A percentile compares a stretch with the other conserved stretches of the same genome.
Evolutionary conservation across 768 basidiomycete genomes (phyloP).

Genomic region (Clavaria fumosa): DNA sequence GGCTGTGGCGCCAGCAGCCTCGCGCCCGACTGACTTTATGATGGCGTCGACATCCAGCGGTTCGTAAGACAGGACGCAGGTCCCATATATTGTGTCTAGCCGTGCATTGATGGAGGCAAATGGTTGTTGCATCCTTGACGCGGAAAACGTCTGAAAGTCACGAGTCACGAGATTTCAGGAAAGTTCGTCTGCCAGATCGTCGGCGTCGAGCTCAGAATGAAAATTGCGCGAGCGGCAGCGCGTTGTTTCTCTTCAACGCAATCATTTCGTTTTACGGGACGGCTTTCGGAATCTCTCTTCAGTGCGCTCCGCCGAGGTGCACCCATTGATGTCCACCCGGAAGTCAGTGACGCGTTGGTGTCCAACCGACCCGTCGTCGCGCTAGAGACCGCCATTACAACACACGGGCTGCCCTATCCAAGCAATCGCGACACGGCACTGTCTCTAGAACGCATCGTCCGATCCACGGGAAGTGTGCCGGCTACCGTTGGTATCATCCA

Average conservation of each 20-base stretch:
- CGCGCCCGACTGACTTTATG: constrained; percentile 44
- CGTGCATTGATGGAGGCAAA: constrained; percentile 29
- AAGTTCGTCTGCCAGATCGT: too few species aligned
- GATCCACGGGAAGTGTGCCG: constrained; percentile 64
- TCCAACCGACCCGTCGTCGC: constrained; percentile 63
- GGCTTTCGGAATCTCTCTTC: background rate
- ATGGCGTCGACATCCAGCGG: constrained; percentile 42
- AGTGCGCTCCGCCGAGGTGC: constrained; percentile 12
- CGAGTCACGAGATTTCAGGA: background rate
- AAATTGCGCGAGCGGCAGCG: background rate
- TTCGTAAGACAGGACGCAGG: constrained; percentile 43
- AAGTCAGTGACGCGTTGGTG: constrained; percentile 68
- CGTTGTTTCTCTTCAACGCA: background rate
- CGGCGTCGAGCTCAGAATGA: too few species aligned
- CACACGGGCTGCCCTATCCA: constrained; percentile 83
- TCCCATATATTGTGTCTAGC: constrained; percentile 29
- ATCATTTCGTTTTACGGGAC: background rate
- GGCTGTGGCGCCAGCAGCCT: constrained; percentile 55
- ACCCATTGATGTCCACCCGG: constrained; percentile 59
- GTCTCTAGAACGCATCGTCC: constrained; percentile 59
- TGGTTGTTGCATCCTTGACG: constrained; percentile 2
- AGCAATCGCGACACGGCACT: constrained; percentile 55
- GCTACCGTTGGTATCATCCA: constrained; percentile 80
- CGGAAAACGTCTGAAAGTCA: background rate
- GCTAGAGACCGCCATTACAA: constrained; percentile 83